phyloP scores from a whole-genome alignment of 345 rosid genomes.

The Reutealis trisperma region DNA sequence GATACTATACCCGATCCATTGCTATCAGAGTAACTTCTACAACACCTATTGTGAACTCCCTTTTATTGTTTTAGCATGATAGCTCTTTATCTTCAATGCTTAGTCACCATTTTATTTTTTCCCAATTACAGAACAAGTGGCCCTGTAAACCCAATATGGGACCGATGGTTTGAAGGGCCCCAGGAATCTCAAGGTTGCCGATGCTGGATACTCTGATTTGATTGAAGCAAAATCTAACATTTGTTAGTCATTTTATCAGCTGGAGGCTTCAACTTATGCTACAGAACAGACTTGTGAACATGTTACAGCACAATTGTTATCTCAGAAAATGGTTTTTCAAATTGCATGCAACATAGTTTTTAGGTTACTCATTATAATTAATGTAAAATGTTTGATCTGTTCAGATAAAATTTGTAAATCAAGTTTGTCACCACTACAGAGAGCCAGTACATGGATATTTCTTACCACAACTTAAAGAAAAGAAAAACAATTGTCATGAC shows the following conservation, averaged over 20 bases:
- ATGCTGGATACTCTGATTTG: conserved; percentile 60
- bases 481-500: neutral
- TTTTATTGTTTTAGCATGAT: neutral
- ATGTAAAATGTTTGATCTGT: conserved; percentile 11
- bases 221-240: conserved; percentile 22
- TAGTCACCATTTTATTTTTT: conserved; percentile 1
- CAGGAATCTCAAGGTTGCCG: conserved; percentile 61
- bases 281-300: conserved; percentile 19
- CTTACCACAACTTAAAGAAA: conserved; percentile 1
- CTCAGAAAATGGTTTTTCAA: conserved; percentile 19
- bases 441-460: conserved; percentile 7
- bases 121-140: conserved; percentile 58
- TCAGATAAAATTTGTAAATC: conserved; percentile 24
- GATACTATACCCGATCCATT: conserved; percentile 57
- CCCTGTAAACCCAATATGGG: conserved; percentile 59
- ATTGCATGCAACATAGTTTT: conserved; percentile 17
- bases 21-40: conserved; percentile 53
- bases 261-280: conserved; percentile 14
- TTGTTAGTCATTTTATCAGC: conserved; percentile 20
- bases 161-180: conserved; percentile 77
- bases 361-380: conserved; percentile 9
- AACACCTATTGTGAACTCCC: neutral
- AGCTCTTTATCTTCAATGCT: conserved; percentile 10
- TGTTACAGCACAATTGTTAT: conserved; percentile 17
- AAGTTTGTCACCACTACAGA: neutral